Evolutionary conservation across 2,329 filamentous ascomycete species (phyloP).

Genomic region (Beauveria varroae): DNA sequence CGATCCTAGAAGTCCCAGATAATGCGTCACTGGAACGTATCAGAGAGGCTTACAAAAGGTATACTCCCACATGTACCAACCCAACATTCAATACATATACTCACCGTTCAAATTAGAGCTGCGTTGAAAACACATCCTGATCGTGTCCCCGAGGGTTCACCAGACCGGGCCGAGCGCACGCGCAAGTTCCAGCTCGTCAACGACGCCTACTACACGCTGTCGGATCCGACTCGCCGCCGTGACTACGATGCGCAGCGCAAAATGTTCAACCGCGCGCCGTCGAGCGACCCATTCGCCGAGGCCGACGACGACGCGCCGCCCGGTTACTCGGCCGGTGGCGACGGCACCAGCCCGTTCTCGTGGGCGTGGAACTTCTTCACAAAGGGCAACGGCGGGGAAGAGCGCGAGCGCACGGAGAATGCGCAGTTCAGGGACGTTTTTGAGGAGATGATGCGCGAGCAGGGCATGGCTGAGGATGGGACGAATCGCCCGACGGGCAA

Average conservation of each 20-base stretch:
- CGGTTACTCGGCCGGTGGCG: slow-evolving; percentile 28
- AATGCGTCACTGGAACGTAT: slow-evolving; percentile 70
- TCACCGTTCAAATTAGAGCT: slow-evolving; percentile 45
- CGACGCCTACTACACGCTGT: slow-evolving; percentile 88
- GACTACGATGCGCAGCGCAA: slow-evolving; percentile 71
- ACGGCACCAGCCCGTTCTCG: slow-evolving; percentile 50
- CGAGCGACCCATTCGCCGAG: slow-evolving; percentile 39
- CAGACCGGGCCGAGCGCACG: slow-evolving; percentile 74
- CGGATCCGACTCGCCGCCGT: slow-evolving; percentile 64
- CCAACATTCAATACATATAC: background rate
- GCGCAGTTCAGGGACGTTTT: slow-evolving; percentile 85
- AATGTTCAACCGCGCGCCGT: slow-evolving; percentile 23
- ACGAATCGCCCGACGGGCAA: slow-evolving; percentile 54
- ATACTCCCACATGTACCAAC: background rate
- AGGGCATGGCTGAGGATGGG: slow-evolving; percentile 70
- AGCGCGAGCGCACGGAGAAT: slow-evolving; percentile 51
- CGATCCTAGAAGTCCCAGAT: slow-evolving; percentile 59
- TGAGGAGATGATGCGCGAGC: slow-evolving; percentile 82
- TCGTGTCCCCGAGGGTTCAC: slow-evolving; percentile 74
- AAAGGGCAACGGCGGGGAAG: slow-evolving; percentile 33
- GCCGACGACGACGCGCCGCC: slow-evolving; percentile 34
- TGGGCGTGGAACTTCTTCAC: slow-evolving; percentile 67
- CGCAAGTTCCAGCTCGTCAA: slow-evolving; percentile 87
- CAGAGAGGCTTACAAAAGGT: slow-evolving; percentile 84
- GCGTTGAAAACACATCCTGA: slow-evolving; percentile 92